phyloP scores from a whole-genome alignment of 2,329 filamentous ascomycete species.

The Verticillium tricorpus region DNA sequence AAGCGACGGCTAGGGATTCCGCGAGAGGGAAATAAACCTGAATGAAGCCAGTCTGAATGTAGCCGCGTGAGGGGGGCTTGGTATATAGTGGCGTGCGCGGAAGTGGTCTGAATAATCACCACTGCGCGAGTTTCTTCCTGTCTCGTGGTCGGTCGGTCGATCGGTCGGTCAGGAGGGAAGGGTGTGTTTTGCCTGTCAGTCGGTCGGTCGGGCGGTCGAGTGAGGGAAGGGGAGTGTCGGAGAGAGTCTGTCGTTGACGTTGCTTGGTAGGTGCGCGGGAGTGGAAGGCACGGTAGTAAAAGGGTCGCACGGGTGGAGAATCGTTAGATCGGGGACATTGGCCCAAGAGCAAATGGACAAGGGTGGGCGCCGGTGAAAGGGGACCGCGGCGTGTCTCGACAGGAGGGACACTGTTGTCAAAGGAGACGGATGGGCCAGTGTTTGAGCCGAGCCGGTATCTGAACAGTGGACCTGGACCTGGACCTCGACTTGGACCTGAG shows the following conservation, averaged over 20 bases:
- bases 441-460: not conserved
- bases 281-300: slow-evolving; percentile 1
- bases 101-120: not conserved
- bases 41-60: not conserved
- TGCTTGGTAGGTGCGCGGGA: not conserved
- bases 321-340: slow-evolving; percentile 1
- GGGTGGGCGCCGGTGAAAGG: not conserved
- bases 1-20: not conserved
- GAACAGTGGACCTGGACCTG: not conserved
- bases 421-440: not conserved
- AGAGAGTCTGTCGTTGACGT: not conserved
- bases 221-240: not conserved
- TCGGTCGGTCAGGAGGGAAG: not conserved
- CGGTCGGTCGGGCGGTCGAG: not conserved
- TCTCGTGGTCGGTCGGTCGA: not conserved
- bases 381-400: not conserved
- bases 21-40: not conserved
- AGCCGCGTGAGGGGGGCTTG: not conserved
- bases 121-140: not conserved
- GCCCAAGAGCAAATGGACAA: not conserved
- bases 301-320: slow-evolving; percentile 2
- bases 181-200: not conserved
- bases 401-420: not conserved
- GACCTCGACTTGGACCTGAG: not conserved
- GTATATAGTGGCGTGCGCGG: not conserved